Base-by-base conservation (phyloP, 768 basidiomycete genomes). In the Trametes coccinea region DNA sequence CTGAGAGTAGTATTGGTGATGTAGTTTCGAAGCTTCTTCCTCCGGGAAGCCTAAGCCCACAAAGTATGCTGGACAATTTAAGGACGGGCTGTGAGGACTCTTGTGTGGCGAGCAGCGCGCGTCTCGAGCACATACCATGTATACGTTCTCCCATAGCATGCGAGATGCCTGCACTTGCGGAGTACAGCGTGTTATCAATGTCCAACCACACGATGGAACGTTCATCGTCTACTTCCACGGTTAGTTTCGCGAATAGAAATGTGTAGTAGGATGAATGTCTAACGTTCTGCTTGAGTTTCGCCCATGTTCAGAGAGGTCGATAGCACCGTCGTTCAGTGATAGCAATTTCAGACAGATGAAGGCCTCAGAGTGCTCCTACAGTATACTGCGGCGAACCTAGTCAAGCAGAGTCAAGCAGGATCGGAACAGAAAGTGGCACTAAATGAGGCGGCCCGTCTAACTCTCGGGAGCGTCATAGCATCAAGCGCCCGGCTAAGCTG, bases 151-250 rank as follows among this genome's bases (percentile, higher is more conserved):
- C 86, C 93, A 95, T 93, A 16, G 83, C 86, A 63, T 89, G 84
- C 4, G 87, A 85, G 54, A 94, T 90, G 72, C 80, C 85, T 17
- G 85, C 78, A 66, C 82, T 87, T 0, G 89, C 84, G 7, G 91
- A 90, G 72, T 94, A 95, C 14, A 95, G 80, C 2, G 92, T 93
- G 68, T 95, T 93, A 74, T 94, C 93, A 60, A 94, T 91, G 70
- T 93, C 92, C 62, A 94, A 84, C 83, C 87, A 93, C 53, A 92
- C 79, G 51, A 92, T 74, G 62, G 73, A 73, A 13, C 86, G 83
- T 41, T 83, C 79, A 78, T 90, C 89, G 72, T 63, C 58, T 51
- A 22, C 13, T 30, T 49, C 11, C 10, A 31, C 6, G 41, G 30
- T 49, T 9, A 49, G 48, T 11, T 29, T 29, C 8, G 13, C 39